These are phyloP conservation scores for Penicillium sclerotiorum DNA, from an alignment of 2,329 filamentous ascomycete species.

Conservation along the genomic window DNA sequence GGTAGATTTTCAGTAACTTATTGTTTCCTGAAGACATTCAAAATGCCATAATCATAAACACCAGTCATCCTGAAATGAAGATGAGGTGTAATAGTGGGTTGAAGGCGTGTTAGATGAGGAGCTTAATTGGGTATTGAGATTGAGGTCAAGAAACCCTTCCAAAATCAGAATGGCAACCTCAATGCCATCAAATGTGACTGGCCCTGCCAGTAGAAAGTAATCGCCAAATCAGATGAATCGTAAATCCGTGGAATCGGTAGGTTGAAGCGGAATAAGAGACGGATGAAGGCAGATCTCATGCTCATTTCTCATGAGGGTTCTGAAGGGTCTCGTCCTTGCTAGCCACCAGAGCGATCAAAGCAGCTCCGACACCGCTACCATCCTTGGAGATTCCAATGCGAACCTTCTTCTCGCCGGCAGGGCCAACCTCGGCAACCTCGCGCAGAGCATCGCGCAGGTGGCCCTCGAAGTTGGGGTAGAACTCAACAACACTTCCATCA, in stretches of 20 bases:
- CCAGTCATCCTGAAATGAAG: neutral
- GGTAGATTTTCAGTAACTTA: neutral
- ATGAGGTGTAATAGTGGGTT: neutral
- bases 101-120: slow-evolving; percentile 2
- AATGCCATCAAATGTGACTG: slow-evolving; percentile 3
- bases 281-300: neutral
- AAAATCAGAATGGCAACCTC: neutral
- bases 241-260: neutral
- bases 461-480: slow-evolving; percentile 89
- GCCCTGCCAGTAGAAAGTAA: slow-evolving; percentile 4
- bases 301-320: slow-evolving; percentile 17
- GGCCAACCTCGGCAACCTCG: slow-evolving; percentile 75
- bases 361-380: slow-evolving; percentile 91
- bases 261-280: neutral
- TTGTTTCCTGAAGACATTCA: neutral
- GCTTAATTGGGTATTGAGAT: neutral
- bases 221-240: neutral
- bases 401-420: slow-evolving; percentile 78
- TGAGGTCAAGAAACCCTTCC: neutral
- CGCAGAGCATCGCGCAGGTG: slow-evolving; percentile 82
- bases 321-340: slow-evolving; percentile 46
- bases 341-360: slow-evolving; percentile 89
- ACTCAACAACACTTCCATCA: slow-evolving; percentile 91
- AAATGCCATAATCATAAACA: neutral
- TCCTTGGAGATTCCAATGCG: slow-evolving; percentile 97